phyloP scores from a whole-genome alignment of 164 flowering plant species.

The Sedum album region DNA sequence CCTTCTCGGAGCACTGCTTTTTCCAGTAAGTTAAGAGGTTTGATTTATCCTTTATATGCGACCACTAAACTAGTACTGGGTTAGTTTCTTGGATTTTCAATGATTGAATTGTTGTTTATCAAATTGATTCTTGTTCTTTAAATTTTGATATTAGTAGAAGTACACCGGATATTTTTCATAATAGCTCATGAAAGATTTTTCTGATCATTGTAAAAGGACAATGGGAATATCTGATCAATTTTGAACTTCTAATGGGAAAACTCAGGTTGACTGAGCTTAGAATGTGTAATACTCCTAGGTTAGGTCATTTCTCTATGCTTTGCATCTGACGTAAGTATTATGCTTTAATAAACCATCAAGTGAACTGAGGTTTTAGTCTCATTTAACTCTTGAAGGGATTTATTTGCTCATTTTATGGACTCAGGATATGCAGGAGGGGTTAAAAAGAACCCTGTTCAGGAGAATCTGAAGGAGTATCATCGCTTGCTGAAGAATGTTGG shows the following conservation, averaged over 20 bases:
- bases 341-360: not conserved
- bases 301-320: not conserved
- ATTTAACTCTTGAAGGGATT: constrained; percentile 13
- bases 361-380: not conserved
- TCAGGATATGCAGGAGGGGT: constrained; percentile 16
- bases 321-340: not conserved
- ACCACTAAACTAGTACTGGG: not conserved
- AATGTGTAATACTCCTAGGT: not conserved
- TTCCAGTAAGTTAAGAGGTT: constrained; percentile 21
- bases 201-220: no score
- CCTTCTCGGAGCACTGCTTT: constrained; percentile 38
- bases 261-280: not conserved
- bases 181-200: no score
- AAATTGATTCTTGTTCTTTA: not conserved
- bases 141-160: not conserved
- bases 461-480: constrained; percentile 37
- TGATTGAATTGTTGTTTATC: not conserved
- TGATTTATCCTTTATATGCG: not conserved
- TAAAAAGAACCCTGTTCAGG: constrained; percentile 45
- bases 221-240: no score
- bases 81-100: not conserved
- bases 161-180: not conserved
- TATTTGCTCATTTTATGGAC: constrained; percentile 7
- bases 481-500: constrained; percentile 32
- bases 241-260: not conserved